A percentile compares a stretch with the other conserved stretches of the same genome.
Conservation (phyloP, 225 moss, liverwort and hornwort species). For the Sphagnum tenellum region DNA sequence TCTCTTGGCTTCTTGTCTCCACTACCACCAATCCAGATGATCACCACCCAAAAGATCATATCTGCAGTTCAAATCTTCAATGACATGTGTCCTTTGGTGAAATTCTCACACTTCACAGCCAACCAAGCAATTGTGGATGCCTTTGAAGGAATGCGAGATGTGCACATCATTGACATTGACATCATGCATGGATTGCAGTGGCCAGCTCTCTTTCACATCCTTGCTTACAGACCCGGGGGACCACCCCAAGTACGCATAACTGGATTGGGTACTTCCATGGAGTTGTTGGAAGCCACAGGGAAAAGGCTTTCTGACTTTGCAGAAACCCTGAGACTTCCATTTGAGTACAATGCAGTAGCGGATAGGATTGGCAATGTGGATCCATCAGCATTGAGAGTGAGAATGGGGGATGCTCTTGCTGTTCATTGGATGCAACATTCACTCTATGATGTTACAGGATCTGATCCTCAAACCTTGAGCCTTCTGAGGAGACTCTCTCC, state of each 20-base stretch:
- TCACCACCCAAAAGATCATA: constrained; percentile 44
- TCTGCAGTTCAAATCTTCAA: constrained; percentile 75
- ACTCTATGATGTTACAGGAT: constrained; percentile 70
- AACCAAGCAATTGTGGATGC: constrained; percentile 77
- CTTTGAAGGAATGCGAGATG: constrained; percentile 57
- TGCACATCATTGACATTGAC: constrained; percentile 77
- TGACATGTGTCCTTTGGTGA: constrained; percentile 70
- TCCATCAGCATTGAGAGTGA: constrained; percentile 27
- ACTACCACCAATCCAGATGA: constrained; percentile 18
- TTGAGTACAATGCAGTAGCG: constrained; percentile 51
- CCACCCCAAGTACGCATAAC: constrained; percentile 64
- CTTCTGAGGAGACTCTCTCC: constrained; percentile 48
- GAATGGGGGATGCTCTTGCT: constrained; percentile 43
- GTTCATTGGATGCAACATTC: constrained; percentile 83
- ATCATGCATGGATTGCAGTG: constrained; percentile 88
- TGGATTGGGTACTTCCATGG: constrained; percentile 46
- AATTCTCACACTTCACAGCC: constrained; percentile 79
- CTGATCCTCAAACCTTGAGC: constrained; percentile 36
- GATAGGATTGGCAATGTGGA: constrained; percentile 59
- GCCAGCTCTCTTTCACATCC: constrained; percentile 65
- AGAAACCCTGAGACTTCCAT: constrained; percentile 44
- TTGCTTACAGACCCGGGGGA: constrained; percentile 58
- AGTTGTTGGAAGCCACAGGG: constrained; percentile 61
- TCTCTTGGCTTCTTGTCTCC: constrained; percentile 29
- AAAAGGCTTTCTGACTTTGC: constrained; percentile 63